Conservation (phyloP, 768 basidiomycete genomes). For the Termitomyces sp. region DNA sequence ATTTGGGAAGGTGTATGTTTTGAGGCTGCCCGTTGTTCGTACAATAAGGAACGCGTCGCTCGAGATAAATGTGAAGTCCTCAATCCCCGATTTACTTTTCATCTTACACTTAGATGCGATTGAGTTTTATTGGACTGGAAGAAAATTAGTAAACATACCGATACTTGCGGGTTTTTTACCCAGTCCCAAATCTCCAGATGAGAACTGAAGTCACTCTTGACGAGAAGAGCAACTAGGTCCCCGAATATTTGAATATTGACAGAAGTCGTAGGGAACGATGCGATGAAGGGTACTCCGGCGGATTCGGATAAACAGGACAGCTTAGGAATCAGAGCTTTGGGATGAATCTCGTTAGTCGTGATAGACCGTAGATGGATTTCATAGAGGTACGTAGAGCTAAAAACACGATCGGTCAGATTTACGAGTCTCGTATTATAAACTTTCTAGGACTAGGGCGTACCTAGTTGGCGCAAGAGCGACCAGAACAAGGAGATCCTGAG, state of each 20-base stretch:
- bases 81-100: constrained; percentile 39
- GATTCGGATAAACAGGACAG: constrained; percentile 37
- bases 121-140: neutral
- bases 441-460: constrained; percentile 27
- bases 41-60: constrained; percentile 44
- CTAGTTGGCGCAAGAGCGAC: constrained; percentile 38
- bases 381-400: constrained; percentile 39
- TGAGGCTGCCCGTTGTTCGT: constrained; percentile 41
- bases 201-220: constrained; percentile 39
- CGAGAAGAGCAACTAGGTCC: constrained; percentile 43
- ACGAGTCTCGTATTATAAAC: neutral
- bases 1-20: constrained; percentile 44
- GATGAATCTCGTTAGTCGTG: constrained; percentile 48
- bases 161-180: constrained; percentile 34
- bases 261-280: constrained; percentile 32
- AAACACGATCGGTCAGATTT: constrained; percentile 2
- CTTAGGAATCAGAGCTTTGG: constrained; percentile 34
- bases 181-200: constrained; percentile 53
- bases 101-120: constrained; percentile 32
- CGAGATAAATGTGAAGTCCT: constrained; percentile 52
- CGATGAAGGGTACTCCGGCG: constrained; percentile 22
- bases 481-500: constrained; percentile 51
- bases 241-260: constrained; percentile 46
- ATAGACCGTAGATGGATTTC: constrained; percentile 50
- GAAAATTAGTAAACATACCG: constrained; percentile 28